Percentiles rank a stretch among this genome's conserved stretches.
Evolutionary conservation across 345 rosid genomes (phyloP).

Genomic region (rapeseed (Brassica napus)): DNA sequence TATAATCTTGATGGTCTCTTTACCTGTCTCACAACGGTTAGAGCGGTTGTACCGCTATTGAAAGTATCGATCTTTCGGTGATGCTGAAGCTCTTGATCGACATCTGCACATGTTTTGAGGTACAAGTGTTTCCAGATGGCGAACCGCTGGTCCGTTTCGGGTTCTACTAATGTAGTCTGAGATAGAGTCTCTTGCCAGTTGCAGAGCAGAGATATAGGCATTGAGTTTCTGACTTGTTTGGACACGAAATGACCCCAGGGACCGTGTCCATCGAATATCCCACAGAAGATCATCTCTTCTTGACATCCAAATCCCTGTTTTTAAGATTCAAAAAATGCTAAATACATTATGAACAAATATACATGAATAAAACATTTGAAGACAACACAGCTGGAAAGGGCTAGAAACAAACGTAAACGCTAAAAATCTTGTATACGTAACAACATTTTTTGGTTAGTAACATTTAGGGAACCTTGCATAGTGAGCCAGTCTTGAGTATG

Average conservation of each 20-base stretch:
- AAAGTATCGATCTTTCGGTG: conserved; percentile 68
- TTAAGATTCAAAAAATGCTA: not conserved
- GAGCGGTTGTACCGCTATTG: conserved; percentile 85
- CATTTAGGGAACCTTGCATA: not conserved
- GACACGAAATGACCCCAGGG: conserved; percentile 96
- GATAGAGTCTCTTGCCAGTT: conserved; percentile 85
- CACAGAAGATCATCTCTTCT: conserved; percentile 85
- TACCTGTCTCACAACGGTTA: conserved; percentile 84
- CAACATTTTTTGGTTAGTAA: not conserved
- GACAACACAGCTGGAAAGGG: not conserved
- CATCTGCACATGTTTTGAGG: conserved; percentile 71
- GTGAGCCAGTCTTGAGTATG: not conserved
- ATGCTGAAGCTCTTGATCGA: conserved; percentile 74
- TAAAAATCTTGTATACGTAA: not conserved
- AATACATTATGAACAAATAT: not conserved
- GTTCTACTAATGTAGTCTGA: conserved; percentile 46
- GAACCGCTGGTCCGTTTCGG: conserved; percentile 47
- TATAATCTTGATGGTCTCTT: not conserved
- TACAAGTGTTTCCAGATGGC: conserved; percentile 81
- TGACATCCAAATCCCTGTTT: conserved; percentile 84
- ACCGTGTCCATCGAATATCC: conserved; percentile 95
- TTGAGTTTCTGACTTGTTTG: conserved; percentile 69
- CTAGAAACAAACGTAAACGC: not conserved
- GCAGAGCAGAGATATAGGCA: conserved; percentile 69
- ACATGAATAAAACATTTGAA: no score